phyloP scores from a whole-genome alignment of 2,329 filamentous ascomycete genomes.

The Emergomyces orientalis region DNA sequence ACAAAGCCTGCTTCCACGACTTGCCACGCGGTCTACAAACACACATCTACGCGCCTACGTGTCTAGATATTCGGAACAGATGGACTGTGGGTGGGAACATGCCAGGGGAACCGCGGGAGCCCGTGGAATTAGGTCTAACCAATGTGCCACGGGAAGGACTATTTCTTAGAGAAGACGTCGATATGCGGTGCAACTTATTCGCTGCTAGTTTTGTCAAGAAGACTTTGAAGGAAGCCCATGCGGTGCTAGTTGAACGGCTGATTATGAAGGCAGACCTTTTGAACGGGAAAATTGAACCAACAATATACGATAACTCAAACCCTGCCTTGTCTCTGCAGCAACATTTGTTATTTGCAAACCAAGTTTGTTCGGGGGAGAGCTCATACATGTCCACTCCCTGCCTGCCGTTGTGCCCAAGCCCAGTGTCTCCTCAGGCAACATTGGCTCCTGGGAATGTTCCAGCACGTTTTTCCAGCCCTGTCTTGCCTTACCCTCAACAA shows the following conservation, averaged over 20 bases:
- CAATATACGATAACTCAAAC: constrained; percentile 5
- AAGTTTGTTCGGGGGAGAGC: neutral
- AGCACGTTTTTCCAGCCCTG: neutral
- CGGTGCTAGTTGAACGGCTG: constrained; percentile 57
- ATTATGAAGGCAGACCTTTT: constrained; percentile 42
- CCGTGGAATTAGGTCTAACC: constrained; percentile 54
- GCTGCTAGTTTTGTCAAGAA: constrained; percentile 70
- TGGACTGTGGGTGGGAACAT: constrained; percentile 67
- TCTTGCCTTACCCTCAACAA: neutral
- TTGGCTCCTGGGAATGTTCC: neutral
- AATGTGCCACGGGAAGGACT: constrained; percentile 58
- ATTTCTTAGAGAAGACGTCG: constrained; percentile 77
- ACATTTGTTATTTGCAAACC: neutral
- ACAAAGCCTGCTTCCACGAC: constrained; percentile 73
- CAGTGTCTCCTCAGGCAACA: neutral
- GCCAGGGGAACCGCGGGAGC: constrained; percentile 58
- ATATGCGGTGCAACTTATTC: constrained; percentile 70
- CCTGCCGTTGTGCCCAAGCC: neutral
- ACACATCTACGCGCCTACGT: constrained; percentile 73
- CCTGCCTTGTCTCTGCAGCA: neutral
- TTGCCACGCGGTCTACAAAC: constrained; percentile 65
- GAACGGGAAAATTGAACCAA: constrained; percentile 21
- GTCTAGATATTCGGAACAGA: constrained; percentile 66
- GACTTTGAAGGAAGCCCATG: constrained; percentile 69
- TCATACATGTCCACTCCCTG: neutral